These are phyloP conservation scores for Discostella pseudostelligera DNA, from an alignment of 108 stramenopile species.

Conservation along the genomic window DNA sequence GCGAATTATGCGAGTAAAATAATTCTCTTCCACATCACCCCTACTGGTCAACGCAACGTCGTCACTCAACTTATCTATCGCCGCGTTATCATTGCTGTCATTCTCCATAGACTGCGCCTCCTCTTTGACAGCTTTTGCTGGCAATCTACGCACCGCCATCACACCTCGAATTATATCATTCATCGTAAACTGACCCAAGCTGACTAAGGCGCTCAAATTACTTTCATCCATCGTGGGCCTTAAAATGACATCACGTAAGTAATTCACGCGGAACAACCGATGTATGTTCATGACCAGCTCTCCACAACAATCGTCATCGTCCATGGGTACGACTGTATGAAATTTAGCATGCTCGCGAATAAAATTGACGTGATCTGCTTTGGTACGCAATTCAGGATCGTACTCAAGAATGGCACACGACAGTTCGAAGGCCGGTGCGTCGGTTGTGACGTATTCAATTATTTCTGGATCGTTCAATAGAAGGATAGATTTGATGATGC, in stretches of 20 bases:
- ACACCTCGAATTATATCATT: conserved; percentile 85
- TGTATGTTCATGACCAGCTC: conserved; percentile 71
- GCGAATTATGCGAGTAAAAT: conserved; percentile 65
- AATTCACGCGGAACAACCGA: conserved; percentile 82
- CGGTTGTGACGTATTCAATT: conserved; percentile 70
- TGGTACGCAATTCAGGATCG: conserved; percentile 79
- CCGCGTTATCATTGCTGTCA: neutral
- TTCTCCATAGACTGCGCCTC: neutral
- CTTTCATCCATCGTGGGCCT: conserved; percentile 90
- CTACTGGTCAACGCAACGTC: conserved; percentile 12
- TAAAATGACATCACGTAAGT: conserved; percentile 73
- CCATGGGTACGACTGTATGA: conserved; percentile 81
- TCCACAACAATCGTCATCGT: conserved; percentile 32
- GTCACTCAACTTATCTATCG: neutral
- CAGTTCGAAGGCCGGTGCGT: conserved; percentile 67
- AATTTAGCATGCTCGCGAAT: conserved; percentile 70
- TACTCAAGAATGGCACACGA: conserved; percentile 77
- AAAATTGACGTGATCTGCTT: conserved; percentile 80
- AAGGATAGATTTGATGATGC: conserved; percentile 75
- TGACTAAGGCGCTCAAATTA: conserved; percentile 74
- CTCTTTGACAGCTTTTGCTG: conserved; percentile 14
- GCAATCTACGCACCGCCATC: conserved; percentile 38
- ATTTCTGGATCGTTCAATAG: conserved; percentile 88
- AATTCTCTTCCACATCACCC: conserved; percentile 50
- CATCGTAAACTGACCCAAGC: conserved; percentile 77